Base-by-base conservation (phyloP, 805 yeast species). In the Kluyveromyces lactis region DNA sequence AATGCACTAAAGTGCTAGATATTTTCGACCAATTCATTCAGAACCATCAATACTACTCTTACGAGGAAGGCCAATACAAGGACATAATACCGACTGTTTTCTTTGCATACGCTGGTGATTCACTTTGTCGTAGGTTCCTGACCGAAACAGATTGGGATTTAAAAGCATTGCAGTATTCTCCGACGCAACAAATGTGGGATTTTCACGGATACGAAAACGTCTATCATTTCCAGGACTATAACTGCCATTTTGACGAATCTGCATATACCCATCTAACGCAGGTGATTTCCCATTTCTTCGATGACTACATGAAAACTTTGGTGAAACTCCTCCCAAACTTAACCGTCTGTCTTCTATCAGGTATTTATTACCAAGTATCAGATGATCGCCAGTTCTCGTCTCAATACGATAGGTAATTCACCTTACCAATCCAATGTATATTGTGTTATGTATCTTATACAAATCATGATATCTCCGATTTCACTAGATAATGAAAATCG, bases 11-110 rank as follows among this genome's bases (percentile, higher is more conserved):
- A 38, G 64, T 63, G 30, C 56, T 82, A 18, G 70, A 71, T 0
- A 46, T 71, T 9, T 65, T 78, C 36, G 94, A 83, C 48, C 66
- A 71, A 12, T 81, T 69, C 47, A 56, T 82, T 35, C 71, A 79
- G 71, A 68, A 72, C 35, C 94, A 83, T 51, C 75, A 73, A 36
- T 77, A 75, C 53, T 79, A 69, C 49, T 74, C 73, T 43, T 55
- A 55, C 4, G 53, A 61, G 2, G 63, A 64, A 6, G 71, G 70
- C 0, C 63, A 62, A 8, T 75, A 68, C 55, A 75, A 71, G 42
- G 92, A 83, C 48, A 63, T 82, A 51, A 73, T 77, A 19, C 72
- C 82, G 0, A 72, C 77, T 4, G 69, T 73, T 8, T 58, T 80
- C 39, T 69, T 81, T 48, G 77, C 74, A 21, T 64, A 72, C 15